A percentile compares a stretch with the other conserved stretches of the same genome.
phyloP scores from a whole-genome alignment of 2,329 filamentous ascomycete genomes.

The Fusarium neocosmosporiellum region DNA sequence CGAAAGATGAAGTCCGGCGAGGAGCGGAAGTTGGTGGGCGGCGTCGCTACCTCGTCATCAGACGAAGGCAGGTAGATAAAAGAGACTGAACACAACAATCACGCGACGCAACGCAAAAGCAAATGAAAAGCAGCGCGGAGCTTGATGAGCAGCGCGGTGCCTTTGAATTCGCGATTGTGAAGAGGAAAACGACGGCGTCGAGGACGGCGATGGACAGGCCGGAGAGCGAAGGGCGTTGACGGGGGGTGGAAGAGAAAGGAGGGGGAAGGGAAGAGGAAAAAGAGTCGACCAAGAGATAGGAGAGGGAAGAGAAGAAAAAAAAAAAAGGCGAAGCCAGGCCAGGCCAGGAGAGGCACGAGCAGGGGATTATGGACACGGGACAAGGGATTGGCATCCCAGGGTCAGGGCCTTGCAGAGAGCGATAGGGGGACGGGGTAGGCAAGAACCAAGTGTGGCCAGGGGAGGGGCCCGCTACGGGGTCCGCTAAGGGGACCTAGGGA shows the following conservation, averaged over 20 bases:
- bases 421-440: conserved; percentile 41
- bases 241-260: conserved; percentile 39
- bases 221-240: conserved; percentile 43
- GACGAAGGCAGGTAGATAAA: conserved; percentile 36
- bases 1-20: conserved; percentile 41
- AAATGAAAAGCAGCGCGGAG: conserved; percentile 34
- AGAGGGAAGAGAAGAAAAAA: conserved; percentile 41
- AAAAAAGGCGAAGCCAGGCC: conserved; percentile 40
- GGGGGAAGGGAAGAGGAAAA: conserved; percentile 39
- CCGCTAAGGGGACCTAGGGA: conserved; percentile 32
- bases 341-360: conserved; percentile 41
- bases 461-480: conserved; percentile 35
- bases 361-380: conserved; percentile 45
- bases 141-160: conserved; percentile 33
- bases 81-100: conserved; percentile 28
- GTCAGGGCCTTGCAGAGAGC: conserved; percentile 41
- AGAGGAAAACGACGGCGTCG: conserved; percentile 33
- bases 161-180: conserved; percentile 33
- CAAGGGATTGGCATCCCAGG: conserved; percentile 43
- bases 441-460: conserved; percentile 14
- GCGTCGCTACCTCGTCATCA: conserved; percentile 40
- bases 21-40: conserved; percentile 28
- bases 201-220: conserved; percentile 41
- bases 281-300: conserved; percentile 40
- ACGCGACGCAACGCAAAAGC: conserved; percentile 36